Evolutionary conservation across 2,329 filamentous ascomycete species (phyloP), one percentile per base, ranked within the genome.

Genomic region (Microsporum canis): DNA sequence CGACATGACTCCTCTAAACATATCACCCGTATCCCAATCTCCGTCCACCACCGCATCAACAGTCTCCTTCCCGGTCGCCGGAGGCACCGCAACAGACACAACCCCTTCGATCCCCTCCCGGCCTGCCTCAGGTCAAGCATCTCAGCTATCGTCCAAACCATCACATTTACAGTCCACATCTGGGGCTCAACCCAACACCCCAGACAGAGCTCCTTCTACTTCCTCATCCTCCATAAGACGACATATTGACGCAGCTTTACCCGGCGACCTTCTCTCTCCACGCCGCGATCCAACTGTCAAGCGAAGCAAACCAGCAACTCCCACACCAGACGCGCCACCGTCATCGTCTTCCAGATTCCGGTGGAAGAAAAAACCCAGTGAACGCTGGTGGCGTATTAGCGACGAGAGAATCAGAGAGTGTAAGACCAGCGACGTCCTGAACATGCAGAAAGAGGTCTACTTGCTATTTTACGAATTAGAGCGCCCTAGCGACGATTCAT

Each of bases 361-460:
- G 8, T 79, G 83, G 66, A 84, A 82, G 63, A 83, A 81, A 66
- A 85, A 83, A 69, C 74, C 78, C 10, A 82, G 81, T 51, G 87
- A 95, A 69, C 85, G 88, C 45, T 99, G 94, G 94, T 99, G 94
- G 94, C 85, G 94, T 39, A 95, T 99, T 66, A 96, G 91, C 66
- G 94, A 99, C 72, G 94, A 99, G 66, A 96, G 95, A 75, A 84
- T 97, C 68, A 94, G 92, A 71, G 92, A 97, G 75, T 88, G 90
- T 66, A 96, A 91, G 78, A 97, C 91, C 4, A 84, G 82, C 60
- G 94, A 99, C 67, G 90, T 99, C 5, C 74, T 99, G 62, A 84
- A 85, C 5, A 96, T 96, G 91, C 91, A 96, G 75, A 87, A 87
- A 68, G 94, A 99, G 74, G 92, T 97, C 0, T 99, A 99, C 73